A percentile compares a stretch with the other conserved stretches of the same genome.
Evolutionary conservation across 2,329 filamentous ascomycete species (phyloP).

Genomic region (Pseudocercospora fuligena): DNA sequence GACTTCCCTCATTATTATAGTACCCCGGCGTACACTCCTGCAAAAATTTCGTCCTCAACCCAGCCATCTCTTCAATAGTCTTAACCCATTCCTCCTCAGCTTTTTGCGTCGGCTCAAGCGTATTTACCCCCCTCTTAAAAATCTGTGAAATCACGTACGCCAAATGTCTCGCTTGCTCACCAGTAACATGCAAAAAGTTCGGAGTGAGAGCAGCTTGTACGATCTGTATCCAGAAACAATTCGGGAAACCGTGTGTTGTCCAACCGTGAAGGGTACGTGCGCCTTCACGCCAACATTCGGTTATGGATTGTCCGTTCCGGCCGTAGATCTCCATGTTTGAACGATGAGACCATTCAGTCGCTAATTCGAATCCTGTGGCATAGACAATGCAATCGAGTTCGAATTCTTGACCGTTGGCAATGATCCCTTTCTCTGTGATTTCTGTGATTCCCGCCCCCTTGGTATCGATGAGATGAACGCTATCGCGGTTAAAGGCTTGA

Average conservation of each 20-base stretch:
- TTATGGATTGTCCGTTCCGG: conserved; percentile 51
- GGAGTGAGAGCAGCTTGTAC: conserved; percentile 48
- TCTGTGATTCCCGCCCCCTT: conserved; percentile 56
- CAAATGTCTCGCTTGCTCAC: conserved; percentile 48
- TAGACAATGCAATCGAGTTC: conserved; percentile 54
- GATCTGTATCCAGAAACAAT: conserved; percentile 56
- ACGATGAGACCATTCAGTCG: conserved; percentile 38
- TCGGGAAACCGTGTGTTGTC: conserved; percentile 57
- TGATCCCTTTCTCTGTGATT: conserved; percentile 54
- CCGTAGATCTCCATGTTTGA: conserved; percentile 43
- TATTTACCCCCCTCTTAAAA: conserved; percentile 33
- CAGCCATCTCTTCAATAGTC: conserved; percentile 48
- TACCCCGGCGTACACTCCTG: conserved; percentile 60
- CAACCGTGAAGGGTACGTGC: conserved; percentile 59
- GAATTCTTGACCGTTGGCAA: conserved; percentile 55
- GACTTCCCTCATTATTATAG: conserved; percentile 52
- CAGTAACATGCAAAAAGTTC: conserved; percentile 48
- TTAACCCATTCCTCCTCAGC: conserved; percentile 56
- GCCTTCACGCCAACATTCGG: conserved; percentile 50
- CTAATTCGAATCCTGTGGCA: conserved; percentile 51
- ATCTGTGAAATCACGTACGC: conserved; percentile 51
- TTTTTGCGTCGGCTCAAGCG: conserved; percentile 51
- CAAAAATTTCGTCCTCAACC: conserved; percentile 45
- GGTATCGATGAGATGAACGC: conserved; percentile 66
- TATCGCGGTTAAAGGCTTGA: conserved; percentile 60